Percentiles rank a stretch among this genome's conserved stretches.
Evolutionary conservation across 805 yeast species (phyloP).

Genomic region (Suhomyces canberraensis): DNA sequence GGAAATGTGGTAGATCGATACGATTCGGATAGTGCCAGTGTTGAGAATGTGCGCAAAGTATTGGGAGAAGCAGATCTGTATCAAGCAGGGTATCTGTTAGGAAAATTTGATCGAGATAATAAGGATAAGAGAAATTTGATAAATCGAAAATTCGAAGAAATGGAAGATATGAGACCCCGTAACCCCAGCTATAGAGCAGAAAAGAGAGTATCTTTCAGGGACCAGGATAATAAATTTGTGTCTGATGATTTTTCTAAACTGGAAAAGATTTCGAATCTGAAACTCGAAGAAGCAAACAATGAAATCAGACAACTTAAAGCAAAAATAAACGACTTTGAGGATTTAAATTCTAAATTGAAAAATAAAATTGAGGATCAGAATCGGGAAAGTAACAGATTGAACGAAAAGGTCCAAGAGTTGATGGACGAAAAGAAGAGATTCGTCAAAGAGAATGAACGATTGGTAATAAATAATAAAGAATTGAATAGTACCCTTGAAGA

Average conservation of each 20-base stretch:
- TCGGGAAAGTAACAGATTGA: neutral
- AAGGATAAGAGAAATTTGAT: no score
- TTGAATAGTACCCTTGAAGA: neutral
- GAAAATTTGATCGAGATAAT: no score
- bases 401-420: neutral
- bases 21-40: conserved; percentile 13
- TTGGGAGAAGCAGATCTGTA: neutral
- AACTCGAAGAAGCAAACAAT: neutral
- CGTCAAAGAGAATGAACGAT: neutral
- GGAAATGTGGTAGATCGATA: conserved; percentile 10
- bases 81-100: no score
- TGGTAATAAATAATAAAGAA: neutral
- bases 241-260: no score
- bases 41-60: conserved; percentile 10
- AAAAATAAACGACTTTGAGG: neutral
- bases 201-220: no score
- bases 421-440: neutral
- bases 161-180: neutral
- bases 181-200: no score
- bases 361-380: no score
- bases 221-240: no score
- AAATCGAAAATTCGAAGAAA: neutral
- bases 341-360: no score
- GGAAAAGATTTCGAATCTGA: no score
- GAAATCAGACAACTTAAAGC: neutral